These are phyloP conservation scores for Microsporum audouinii DNA, from an alignment of 2,329 filamentous ascomycete genomes.

Conservation along the genomic window DNA sequence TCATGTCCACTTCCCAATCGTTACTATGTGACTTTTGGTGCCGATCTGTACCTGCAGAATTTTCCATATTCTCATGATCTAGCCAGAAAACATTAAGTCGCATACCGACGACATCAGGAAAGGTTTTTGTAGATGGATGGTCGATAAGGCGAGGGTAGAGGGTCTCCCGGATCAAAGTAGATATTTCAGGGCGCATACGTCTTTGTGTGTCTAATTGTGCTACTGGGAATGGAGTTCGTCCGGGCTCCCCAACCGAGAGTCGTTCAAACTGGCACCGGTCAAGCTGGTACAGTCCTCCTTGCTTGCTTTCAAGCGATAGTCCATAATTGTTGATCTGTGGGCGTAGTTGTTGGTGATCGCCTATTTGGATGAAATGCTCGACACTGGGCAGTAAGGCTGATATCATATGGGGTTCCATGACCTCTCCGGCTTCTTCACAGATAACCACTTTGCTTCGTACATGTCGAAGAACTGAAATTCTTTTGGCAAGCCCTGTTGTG, in stretches of 20 bases:
- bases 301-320: constrained; percentile 51
- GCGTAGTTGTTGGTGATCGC: constrained; percentile 61
- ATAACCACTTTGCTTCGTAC: constrained; percentile 46
- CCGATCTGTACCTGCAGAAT: constrained; percentile 16
- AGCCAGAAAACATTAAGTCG: constrained; percentile 42
- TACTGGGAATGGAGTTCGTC: constrained; percentile 23
- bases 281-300: constrained; percentile 38
- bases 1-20: constrained; percentile 51
- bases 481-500: constrained; percentile 57
- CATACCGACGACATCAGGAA: constrained; percentile 40
- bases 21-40: constrained; percentile 39
- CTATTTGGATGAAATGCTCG: constrained; percentile 57
- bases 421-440: constrained; percentile 65
- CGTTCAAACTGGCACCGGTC: constrained; percentile 56
- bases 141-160: constrained; percentile 50
- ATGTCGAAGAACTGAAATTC: constrained; percentile 43
- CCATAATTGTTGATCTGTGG: constrained; percentile 54
- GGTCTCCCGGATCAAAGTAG: constrained; percentile 45
- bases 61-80: constrained; percentile 37
- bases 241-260: neutral
- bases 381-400: constrained; percentile 46
- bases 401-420: constrained; percentile 56
- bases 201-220: constrained; percentile 46
- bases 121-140: constrained; percentile 24
- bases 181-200: constrained; percentile 55